phyloP scores from a whole-genome alignment of 2,329 filamentous ascomycete genomes.

The Clonostachys byssicola region DNA sequence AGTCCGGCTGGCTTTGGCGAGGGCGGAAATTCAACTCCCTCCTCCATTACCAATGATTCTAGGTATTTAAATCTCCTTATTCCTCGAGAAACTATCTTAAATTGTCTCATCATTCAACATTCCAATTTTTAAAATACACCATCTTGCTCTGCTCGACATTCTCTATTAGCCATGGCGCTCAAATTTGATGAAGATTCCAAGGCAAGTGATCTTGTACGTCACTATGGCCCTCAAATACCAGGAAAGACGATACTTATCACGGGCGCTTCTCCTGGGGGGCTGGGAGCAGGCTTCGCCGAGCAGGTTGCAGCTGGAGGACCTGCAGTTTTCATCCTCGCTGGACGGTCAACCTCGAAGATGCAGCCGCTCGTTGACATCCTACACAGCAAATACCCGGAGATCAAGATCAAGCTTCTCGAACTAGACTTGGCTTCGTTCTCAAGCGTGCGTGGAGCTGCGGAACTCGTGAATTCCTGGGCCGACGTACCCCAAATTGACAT shows the following conservation, averaged over 20 bases:
- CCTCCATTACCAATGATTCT: no score
- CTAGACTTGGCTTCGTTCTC: background rate
- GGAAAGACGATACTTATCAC: constrained; percentile 5
- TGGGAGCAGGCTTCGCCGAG: constrained; percentile 3
- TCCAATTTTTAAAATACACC: no score
- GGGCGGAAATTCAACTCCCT: no score
- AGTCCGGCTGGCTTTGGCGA: no score
- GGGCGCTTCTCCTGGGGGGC: constrained; percentile 1
- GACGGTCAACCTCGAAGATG: background rate
- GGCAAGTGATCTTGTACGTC: background rate
- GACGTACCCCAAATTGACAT: constrained; percentile 28
- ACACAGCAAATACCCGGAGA: background rate
- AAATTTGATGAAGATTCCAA: no score
- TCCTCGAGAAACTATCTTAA: no score
- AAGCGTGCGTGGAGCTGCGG: background rate
- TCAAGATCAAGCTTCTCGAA: background rate
- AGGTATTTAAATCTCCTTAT: no score
- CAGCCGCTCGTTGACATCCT: background rate
- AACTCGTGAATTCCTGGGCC: constrained; percentile 17
- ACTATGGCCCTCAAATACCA: constrained; percentile 1
- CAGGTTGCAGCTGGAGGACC: background rate
- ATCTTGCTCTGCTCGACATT: no score
- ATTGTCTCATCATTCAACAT: no score
- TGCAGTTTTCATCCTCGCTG: constrained; percentile 1
- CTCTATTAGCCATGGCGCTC: no score